Evolutionary conservation across 1,139 yeast species (phyloP).

Genomic region (Taphrina communis): DNA sequence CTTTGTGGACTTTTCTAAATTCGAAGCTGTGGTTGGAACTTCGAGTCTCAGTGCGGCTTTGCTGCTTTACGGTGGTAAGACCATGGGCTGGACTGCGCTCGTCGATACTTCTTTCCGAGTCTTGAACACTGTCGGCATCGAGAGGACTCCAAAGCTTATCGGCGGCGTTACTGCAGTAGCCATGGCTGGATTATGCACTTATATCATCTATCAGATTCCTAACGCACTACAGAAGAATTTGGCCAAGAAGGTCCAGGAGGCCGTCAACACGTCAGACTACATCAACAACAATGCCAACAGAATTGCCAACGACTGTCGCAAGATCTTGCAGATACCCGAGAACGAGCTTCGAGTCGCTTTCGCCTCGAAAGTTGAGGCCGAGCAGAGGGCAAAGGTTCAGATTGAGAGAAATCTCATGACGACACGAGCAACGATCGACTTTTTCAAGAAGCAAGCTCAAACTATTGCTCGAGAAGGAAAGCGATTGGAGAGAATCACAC

Average conservation of each 20-base stretch:
- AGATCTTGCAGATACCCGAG: conserved; percentile 79
- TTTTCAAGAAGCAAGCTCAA: conserved; percentile 24
- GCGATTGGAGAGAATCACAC: conserved; percentile 21
- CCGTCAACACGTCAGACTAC: conserved; percentile 71
- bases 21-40: conserved; percentile 33
- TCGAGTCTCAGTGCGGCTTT: conserved; percentile 38
- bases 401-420: conserved; percentile 16
- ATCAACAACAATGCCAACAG: conserved; percentile 78
- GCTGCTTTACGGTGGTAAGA: conserved; percentile 31
- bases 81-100: conserved; percentile 36
- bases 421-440: conserved; percentile 26
- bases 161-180: conserved; percentile 58
- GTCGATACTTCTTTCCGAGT: conserved; percentile 33
- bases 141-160: conserved; percentile 22
- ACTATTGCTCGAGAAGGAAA: conserved; percentile 19
- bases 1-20: conserved; percentile 26
- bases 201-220: conserved; percentile 79
- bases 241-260: conserved; percentile 69
- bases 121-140: conserved; percentile 19
- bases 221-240: conserved; percentile 85
- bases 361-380: conserved; percentile 68
- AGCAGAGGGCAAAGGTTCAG: conserved; percentile 25
- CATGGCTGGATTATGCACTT: conserved; percentile 66
- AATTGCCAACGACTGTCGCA: conserved; percentile 78
- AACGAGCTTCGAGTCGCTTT: conserved; percentile 81